Base-by-base conservation (phyloP, 805 yeast species). In the Wickerhamomyces canadensis region DNA sequence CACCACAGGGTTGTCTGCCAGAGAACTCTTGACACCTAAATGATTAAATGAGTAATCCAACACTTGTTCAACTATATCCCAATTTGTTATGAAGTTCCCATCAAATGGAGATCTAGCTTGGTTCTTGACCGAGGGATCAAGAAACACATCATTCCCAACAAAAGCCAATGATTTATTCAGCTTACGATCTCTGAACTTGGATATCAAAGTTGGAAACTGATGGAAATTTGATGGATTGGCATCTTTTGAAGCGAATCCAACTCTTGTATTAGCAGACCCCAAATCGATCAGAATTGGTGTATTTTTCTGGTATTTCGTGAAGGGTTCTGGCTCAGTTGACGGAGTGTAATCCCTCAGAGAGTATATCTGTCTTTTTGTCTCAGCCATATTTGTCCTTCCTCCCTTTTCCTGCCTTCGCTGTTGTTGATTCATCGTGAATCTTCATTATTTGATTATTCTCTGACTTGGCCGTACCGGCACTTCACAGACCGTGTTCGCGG, bases 271-370 rank as follows among this genome's bases (percentile, higher is more conserved):
- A 32, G 75, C 68, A 7, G 86, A 63, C 1, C 98, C 98, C 37
- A 93, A 67, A 61, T 93, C 99, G 9, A 93, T 67, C 12, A 91
- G 96, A 37, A 93, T 84, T 3, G 98, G 97, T 2, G 70, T 68
- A 3, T 76, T 76, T 1, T 62, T 34, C 27, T 60, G 52, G 61
- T 82, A 82, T 13, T 59, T 36, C 47, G 64, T 61, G 58, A 75
- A 68, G 0, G 76, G 72, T 54, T 76, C 77, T 3, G 70, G 58
- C 2, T 30, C 16, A 6, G 28, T 25, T n/a, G 43, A 37, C 15
- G 37, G 45, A 1, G 47, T 29, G 30, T 43, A 40, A 27, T 52
- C 59, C 8, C 47, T 37, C n/a, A 54, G 41, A 4, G 32, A 10
- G n/a, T 29, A 13, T 6, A 29, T 13, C 8, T 18, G 23, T 21